Conservation (phyloP, 441 rosid species). For the Omphalea diandra region DNA sequence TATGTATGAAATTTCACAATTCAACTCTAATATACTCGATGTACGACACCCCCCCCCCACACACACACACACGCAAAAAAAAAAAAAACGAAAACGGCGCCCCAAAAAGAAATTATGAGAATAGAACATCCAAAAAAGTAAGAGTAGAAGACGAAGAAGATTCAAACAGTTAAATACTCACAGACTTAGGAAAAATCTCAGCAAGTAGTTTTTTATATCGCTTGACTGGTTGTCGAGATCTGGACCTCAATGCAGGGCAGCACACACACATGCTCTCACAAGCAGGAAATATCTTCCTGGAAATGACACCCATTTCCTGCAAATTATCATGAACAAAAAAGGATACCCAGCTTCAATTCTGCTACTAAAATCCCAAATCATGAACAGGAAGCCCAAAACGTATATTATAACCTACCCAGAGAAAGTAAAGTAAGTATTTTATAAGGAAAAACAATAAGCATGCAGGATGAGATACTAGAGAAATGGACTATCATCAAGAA, state of each 20-base stretch:
- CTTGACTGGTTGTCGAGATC: conserved; percentile 98
- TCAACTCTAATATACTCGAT: neutral
- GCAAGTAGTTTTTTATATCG: conserved; percentile 92
- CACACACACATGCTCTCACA: conserved; percentile 98
- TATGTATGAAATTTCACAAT: neutral
- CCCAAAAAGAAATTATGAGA: conserved; percentile 1
- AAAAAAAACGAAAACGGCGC: neutral
- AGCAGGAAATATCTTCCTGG: conserved; percentile 93
- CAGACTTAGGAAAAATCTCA: conserved; percentile 93
- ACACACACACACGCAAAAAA: no score
- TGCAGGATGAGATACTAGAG: neutral
- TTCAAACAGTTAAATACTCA: conserved; percentile 36
- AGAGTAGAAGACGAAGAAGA: neutral
- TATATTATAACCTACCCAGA: neutral
- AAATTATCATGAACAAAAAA: conserved; percentile 21
- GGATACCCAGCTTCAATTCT: neutral
- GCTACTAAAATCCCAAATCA: neutral
- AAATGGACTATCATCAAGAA: neutral
- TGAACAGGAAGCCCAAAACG: neutral
- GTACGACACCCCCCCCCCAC: no score
- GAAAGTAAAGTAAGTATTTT: neutral
- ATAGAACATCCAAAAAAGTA: neutral
- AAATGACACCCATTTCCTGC: conserved; percentile 87
- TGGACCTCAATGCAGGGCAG: conserved; percentile 97
- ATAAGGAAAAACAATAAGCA: neutral